phyloP scores from a whole-genome alignment of 106 monocot genomes.

The Triglochin maritima region DNA sequence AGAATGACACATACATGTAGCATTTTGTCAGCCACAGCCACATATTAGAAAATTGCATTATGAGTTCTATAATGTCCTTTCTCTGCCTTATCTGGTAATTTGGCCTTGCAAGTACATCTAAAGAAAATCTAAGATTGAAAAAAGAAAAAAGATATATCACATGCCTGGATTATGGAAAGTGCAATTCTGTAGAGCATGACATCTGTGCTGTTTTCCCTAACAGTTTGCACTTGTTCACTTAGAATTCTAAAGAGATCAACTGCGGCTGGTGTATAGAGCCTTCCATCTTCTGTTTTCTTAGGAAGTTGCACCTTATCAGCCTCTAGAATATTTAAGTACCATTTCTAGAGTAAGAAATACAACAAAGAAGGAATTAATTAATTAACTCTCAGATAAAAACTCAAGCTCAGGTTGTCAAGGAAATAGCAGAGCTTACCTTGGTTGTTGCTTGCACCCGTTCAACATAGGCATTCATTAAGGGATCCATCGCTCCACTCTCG shows the following conservation, averaged over 20 bases:
- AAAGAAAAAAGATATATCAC: neutral
- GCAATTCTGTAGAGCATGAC: constrained; percentile 93
- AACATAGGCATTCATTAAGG: constrained; percentile 98
- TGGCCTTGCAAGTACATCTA: neutral
- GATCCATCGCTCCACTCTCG: constrained; percentile 99
- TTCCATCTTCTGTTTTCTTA: constrained; percentile 96
- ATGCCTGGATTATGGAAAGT: constrained; percentile 90
- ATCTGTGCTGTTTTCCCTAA: constrained; percentile 92
- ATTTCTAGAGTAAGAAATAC: constrained; percentile 56
- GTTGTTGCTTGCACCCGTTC: constrained; percentile 94
- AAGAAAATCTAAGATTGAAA: neutral
- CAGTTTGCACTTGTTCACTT: constrained; percentile 92
- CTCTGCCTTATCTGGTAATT: too few relatives aligned
- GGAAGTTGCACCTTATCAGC: constrained; percentile 93
- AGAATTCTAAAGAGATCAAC: constrained; percentile 97
- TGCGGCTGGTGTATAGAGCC: constrained; percentile 88
- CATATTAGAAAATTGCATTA: too few relatives aligned
- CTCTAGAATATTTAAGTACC: constrained; percentile 94
- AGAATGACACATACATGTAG: too few relatives aligned
- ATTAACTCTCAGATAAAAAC: too few relatives aligned
- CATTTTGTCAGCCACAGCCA: too few relatives aligned
- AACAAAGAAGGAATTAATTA: constrained; percentile 1
- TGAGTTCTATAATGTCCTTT: too few relatives aligned
- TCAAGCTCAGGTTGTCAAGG: neutral
- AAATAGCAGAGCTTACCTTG: constrained; percentile 30